Evolutionary conservation across 2,329 filamentous ascomycete genomes (phyloP).

Genomic region (Cladosporium sp.): DNA sequence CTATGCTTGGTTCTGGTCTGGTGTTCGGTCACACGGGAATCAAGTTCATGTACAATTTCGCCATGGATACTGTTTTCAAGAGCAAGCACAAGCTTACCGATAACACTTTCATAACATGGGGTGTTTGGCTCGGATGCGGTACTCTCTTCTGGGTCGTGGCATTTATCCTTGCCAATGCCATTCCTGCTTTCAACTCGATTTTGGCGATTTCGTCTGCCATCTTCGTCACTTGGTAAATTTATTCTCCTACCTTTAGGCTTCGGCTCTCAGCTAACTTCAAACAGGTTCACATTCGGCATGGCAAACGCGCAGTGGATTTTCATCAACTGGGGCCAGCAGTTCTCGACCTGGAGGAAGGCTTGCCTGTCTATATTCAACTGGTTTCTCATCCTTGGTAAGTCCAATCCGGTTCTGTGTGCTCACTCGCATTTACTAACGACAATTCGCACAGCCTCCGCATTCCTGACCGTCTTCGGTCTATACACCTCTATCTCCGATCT

Average conservation of each 20-base stretch:
- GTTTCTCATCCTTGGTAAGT: slow-evolving; percentile 1
- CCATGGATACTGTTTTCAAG: slow-evolving; percentile 2
- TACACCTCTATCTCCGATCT: slow-evolving; percentile 3
- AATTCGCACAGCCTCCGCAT: not conserved
- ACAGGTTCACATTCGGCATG: slow-evolving; percentile 8
- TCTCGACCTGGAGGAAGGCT: slow-evolving; percentile 6
- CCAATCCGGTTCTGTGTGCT: not conserved
- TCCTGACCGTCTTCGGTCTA: slow-evolving; percentile 1
- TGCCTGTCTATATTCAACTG: slow-evolving; percentile 6
- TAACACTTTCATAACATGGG: slow-evolving; percentile 7
- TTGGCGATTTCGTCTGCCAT: not conserved
- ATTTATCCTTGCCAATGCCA: slow-evolving; percentile 3
- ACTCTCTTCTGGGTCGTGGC: slow-evolving; percentile 3
- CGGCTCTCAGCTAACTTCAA: not conserved
- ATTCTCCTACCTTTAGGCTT: not conserved
- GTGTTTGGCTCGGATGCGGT: slow-evolving; percentile 7
- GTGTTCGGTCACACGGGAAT: slow-evolving; percentile 7
- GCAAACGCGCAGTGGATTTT: slow-evolving; percentile 7
- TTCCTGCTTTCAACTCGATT: slow-evolving; percentile 8
- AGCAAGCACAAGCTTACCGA: not conserved
- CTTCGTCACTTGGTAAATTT: slow-evolving; percentile 2
- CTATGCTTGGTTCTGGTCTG: slow-evolving; percentile 8
- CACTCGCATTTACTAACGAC: not conserved
- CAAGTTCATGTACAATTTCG: slow-evolving; percentile 4
- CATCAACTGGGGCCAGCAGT: slow-evolving; percentile 9